A percentile compares a stretch with the other conserved stretches of the same genome.
phyloP scores from a whole-genome alignment of 1,284 basidiomycete species.

The Exobasidium cylindrosporum region DNA sequence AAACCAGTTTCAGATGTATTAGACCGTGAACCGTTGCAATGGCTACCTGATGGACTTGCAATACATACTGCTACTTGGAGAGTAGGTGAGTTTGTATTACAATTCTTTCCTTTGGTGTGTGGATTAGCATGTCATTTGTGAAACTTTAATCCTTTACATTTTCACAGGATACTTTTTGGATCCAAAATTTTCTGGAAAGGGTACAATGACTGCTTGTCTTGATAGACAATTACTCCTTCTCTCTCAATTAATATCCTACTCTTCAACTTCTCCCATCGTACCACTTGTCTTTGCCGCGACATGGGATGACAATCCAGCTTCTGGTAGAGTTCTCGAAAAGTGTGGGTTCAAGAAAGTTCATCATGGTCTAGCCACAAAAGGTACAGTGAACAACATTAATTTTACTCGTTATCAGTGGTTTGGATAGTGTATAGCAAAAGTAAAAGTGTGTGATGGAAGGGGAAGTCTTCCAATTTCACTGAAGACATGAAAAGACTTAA shows the following conservation, averaged over 20 bases:
- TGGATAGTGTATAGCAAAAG: no score
- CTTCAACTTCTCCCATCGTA: background rate
- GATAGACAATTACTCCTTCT: background rate
- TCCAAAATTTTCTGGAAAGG: background rate
- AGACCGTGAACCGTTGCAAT: background rate
- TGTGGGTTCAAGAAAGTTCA: background rate
- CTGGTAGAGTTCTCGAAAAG: background rate
- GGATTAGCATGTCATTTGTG: no score
- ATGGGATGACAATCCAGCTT: background rate
- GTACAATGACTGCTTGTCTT: background rate
- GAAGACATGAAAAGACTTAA: no score
- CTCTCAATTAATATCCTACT: background rate
- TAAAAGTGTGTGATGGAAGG: no score
- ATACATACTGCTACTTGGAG: background rate
- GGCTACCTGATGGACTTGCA: background rate
- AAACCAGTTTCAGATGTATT: background rate
- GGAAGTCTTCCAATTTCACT: no score
- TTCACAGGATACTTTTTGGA: background rate
- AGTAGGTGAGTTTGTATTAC: background rate
- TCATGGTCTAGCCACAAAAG: background rate
- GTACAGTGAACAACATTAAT: background rate
- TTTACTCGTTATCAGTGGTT: background rate
- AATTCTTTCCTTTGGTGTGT: no score
- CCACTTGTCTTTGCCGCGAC: background rate
- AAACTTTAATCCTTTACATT: no score